Evolutionary conservation across 768 basidiomycete genomes (phyloP), one percentile per base, ranked within the genome.

Genomic region (Dentipellis sp.): DNA sequence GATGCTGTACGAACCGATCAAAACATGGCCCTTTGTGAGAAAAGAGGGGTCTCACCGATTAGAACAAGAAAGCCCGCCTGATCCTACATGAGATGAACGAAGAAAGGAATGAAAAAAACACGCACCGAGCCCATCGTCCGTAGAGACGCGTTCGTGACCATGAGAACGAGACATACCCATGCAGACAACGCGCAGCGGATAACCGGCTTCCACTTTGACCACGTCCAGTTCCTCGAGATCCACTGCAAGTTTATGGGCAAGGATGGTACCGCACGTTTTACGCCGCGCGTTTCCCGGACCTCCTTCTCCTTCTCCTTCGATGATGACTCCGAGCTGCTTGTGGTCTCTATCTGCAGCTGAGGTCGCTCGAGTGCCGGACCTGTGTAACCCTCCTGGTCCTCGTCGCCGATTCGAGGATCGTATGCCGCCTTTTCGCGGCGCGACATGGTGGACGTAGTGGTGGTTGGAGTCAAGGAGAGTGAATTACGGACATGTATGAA

Each of bases 31-130:
- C 3, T 50, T 10, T 35, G 10, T 16, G 42, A 7, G 3, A 5
- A 19, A 17, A 7, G 37, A 14, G 21, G 14, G 6, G 10, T 47
- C 64, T 57, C 53, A 83, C 84, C 79, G 3, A 88, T 76, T 3
- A 87, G 68, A 48, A 88, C 78, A 9, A 88, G 61, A 62, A 86
- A 88, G 50, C 77, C 74, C 6, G 83, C 82, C 86, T 86, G 45
- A 53, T 21, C 60, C 17, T 34, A 52, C 21, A 7, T 3, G 36
- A 57, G 42, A 54, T 52, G n/a, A 1, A 14, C 29, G 29, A 29
- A 29, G 29, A 29, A 29, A 29, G 29, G 29, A 29, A 6, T 29
- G 46, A 49, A 7, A 50, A 3, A 40, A 54, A 59, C 68, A 59
- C 68, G 46, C 59, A 83, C 87, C 71, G 81, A 79, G 0, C 88